Percentiles rank a stretch among this genome's conserved stretches.
phyloP scores from a whole-genome alignment of 805 yeast genomes.

The Lachancea sp. region DNA sequence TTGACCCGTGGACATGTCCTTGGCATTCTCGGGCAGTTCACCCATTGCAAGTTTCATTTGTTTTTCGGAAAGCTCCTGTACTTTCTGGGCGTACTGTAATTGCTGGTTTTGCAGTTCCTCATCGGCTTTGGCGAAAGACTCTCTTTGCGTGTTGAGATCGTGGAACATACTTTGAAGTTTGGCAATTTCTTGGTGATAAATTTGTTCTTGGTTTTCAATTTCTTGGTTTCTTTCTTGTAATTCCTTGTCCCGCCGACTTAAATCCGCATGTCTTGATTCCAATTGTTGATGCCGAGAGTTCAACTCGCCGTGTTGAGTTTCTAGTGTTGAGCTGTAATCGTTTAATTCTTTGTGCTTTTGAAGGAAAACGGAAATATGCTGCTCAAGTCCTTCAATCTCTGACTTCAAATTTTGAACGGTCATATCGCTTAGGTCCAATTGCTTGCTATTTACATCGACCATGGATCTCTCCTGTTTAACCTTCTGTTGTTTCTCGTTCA shows the following conservation, averaged over 20 bases:
- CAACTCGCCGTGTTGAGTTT: conserved; percentile 32
- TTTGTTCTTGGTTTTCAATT: conserved; percentile 33
- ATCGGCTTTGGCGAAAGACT: conserved; percentile 35
- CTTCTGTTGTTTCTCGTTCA: conserved; percentile 47
- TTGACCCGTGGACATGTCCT: not conserved
- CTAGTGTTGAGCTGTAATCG: conserved; percentile 35
- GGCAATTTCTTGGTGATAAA: conserved; percentile 34
- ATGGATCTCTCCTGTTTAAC: conserved; percentile 57
- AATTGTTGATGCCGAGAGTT: conserved; percentile 27
- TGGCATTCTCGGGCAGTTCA: conserved; percentile 30
- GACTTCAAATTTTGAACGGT: conserved; percentile 40
- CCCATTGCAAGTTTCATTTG: conserved; percentile 34
- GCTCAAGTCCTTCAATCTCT: conserved; percentile 35
- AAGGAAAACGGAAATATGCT: conserved; percentile 24
- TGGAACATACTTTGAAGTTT: conserved; percentile 33
- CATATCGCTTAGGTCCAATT: conserved; percentile 56
- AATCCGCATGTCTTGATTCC: conserved; percentile 35
- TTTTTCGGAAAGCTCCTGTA: conserved; percentile 35
- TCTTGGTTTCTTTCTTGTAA: conserved; percentile 30
- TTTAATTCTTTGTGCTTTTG: conserved; percentile 33
- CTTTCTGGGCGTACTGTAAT: conserved; percentile 33
- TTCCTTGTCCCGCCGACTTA: conserved; percentile 32
- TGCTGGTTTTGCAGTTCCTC: conserved; percentile 36
- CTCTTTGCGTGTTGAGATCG: conserved; percentile 33
- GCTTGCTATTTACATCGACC: conserved; percentile 60